These are phyloP conservation scores for Talaromyces thailandensis DNA, from an alignment of 495 filamentous ascomycete species.

Conservation along the genomic window DNA sequence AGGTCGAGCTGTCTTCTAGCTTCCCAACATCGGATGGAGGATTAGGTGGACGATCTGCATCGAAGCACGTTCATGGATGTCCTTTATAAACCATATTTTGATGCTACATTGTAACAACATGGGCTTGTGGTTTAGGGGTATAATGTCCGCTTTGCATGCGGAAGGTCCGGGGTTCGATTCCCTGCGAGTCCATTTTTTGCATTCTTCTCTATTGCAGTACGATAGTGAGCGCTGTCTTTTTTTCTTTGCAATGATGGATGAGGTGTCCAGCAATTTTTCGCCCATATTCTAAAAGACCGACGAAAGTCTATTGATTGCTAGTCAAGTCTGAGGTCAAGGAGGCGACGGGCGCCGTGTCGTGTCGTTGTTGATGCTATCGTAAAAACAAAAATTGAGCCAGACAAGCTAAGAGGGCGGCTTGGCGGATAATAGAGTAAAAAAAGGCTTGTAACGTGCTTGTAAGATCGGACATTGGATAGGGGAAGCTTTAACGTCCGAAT, in stretches of 20 bases:
- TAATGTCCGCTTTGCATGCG: slow-evolving; percentile 1
- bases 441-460: background rate
- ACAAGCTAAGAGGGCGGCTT: background rate
- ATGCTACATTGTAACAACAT: background rate
- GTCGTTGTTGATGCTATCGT: background rate
- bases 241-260: too few species aligned
- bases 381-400: background rate
- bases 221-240: too few species aligned
- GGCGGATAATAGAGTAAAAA: background rate
- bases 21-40: background rate
- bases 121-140: slow-evolving; percentile 3
- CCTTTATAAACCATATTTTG: background rate
- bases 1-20: background rate
- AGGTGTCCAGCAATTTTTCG: too few species aligned
- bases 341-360: background rate
- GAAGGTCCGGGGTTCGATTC: slow-evolving; percentile 2
- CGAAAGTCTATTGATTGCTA: too few species aligned
- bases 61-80: background rate
- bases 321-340: background rate
- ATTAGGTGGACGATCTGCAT: background rate
- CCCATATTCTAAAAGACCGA: too few species aligned
- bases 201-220: background rate
- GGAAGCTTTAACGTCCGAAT: too few species aligned
- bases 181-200: background rate
- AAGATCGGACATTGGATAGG: background rate